Evolutionary conservation across 2,329 filamentous ascomycete species (phyloP).

Genomic region (Apiospora sp.): DNA sequence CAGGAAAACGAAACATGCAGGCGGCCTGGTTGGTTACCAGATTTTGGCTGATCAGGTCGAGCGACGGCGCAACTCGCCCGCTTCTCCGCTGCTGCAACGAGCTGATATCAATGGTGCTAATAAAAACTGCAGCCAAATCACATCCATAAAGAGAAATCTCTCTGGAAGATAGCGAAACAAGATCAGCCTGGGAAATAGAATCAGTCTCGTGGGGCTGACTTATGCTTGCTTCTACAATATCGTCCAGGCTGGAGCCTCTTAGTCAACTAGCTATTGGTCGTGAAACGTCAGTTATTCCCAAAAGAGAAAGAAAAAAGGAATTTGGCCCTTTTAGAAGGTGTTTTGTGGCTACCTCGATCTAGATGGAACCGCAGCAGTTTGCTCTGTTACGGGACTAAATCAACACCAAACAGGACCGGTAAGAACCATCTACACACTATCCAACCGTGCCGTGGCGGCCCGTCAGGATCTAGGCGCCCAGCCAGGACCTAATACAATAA

Average conservation of each 20-base stretch:
- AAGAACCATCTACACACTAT: slow-evolving; percentile 9
- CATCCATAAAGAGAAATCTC: not conserved
- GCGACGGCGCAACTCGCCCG: not conserved
- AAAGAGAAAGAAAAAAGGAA: not conserved
- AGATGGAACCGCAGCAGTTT: not conserved
- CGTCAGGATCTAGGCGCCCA: not conserved
- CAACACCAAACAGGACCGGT: not conserved
- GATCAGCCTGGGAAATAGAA: not conserved
- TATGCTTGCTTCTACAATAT: not conserved
- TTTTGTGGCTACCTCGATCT: slow-evolving; percentile 3
- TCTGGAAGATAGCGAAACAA: not conserved
- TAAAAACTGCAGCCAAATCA: slow-evolving; percentile 7
- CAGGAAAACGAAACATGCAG: not conserved
- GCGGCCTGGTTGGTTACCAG: not conserved
- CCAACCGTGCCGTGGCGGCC: slow-evolving; percentile 19
- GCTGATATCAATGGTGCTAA: slow-evolving; percentile 6
- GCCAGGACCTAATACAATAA: not conserved
- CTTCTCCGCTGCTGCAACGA: slow-evolving; percentile 13
- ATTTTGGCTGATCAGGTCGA: not conserved
- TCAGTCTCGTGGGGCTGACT: not conserved
- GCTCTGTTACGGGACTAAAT: not conserved
- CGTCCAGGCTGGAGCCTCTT: not conserved
- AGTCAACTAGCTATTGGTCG: not conserved
- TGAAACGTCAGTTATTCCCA: not conserved
- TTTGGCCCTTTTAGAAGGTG: not conserved